Conservation (phyloP, 345 rosid genomes). For the Ailanthus altissimus region DNA sequence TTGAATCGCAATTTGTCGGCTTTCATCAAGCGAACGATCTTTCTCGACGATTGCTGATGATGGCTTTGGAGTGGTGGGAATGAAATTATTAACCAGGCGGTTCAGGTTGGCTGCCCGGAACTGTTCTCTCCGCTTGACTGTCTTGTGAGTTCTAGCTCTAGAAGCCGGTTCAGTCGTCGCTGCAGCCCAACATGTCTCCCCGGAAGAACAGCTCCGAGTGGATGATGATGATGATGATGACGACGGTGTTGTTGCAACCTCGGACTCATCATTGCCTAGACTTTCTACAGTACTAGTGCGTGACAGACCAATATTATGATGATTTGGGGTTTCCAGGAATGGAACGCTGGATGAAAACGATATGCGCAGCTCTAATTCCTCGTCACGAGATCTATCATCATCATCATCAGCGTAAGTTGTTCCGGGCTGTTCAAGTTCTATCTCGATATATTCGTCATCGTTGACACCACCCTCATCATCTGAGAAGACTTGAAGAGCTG, state of each 20-base stretch:
- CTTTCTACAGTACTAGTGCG: not conserved
- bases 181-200: not conserved
- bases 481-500: conserved; percentile 21
- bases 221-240: not conserved
- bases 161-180: not conserved
- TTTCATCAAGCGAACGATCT: not conserved
- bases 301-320: not conserved
- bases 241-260: not conserved
- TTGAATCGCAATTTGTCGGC: not conserved
- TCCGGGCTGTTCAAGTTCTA: conserved; percentile 28
- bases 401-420: not conserved
- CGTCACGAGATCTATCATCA: not conserved
- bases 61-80: conserved; percentile 16
- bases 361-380: conserved; percentile 30
- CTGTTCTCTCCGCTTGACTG: conserved; percentile 20
- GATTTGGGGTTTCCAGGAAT: not conserved
- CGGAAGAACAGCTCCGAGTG: not conserved
- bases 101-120: conserved; percentile 28
- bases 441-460: conserved; percentile 43
- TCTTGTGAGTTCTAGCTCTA: not conserved
- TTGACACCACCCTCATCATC: conserved; percentile 22
- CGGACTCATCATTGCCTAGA: not conserved
- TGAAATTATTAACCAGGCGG: conserved; percentile 17
- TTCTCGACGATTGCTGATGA: conserved; percentile 4
- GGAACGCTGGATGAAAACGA: conserved; percentile 36